phyloP scores from a whole-genome alignment of 192 early-diverging fungal species.

The Dispira simplex region DNA sequence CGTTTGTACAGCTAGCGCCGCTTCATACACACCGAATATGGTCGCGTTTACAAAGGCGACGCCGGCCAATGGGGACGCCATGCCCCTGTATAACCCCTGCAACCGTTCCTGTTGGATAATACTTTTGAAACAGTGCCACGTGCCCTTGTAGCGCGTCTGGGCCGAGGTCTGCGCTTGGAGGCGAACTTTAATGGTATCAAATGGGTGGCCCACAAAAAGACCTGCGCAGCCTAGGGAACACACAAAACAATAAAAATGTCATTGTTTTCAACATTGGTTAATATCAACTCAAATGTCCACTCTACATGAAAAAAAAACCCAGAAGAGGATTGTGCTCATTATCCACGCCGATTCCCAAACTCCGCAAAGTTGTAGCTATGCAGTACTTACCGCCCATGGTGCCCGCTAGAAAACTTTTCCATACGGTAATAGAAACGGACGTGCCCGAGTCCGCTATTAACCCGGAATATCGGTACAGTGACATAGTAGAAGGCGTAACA shows the following conservation, averaged over 20 bases:
- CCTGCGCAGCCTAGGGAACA: constrained; percentile 30
- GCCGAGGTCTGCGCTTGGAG: constrained; percentile 33
- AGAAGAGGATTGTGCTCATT: not conserved
- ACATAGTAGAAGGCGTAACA: too few relatives aligned
- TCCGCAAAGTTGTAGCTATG: not conserved
- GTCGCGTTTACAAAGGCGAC: constrained; percentile 36
- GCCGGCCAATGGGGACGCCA: constrained; percentile 21
- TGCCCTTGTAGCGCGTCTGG: constrained; percentile 30
- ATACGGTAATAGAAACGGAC: not conserved
- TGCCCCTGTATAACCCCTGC: not conserved
- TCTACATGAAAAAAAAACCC: not conserved
- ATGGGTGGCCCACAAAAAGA: constrained; percentile 40
- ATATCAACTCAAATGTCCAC: not conserved
- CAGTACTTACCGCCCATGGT: constrained; percentile 4
- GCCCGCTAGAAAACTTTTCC: constrained; percentile 9
- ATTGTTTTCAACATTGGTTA: not conserved
- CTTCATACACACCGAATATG: constrained; percentile 36
- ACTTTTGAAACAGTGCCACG: constrained; percentile 36
- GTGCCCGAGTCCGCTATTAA: too few relatives aligned
- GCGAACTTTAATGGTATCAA: constrained; percentile 42
- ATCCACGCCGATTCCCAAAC: not conserved
- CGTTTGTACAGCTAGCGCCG: constrained; percentile 30
- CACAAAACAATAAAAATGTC: not conserved
- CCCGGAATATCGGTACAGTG: too few relatives aligned
- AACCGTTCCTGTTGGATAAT: constrained; percentile 40